Percentiles rank a stretch among this genome's conserved stretches.
Conservation (phyloP, 2,329 filamentous ascomycete genomes). For the Beauveria caledonica region DNA sequence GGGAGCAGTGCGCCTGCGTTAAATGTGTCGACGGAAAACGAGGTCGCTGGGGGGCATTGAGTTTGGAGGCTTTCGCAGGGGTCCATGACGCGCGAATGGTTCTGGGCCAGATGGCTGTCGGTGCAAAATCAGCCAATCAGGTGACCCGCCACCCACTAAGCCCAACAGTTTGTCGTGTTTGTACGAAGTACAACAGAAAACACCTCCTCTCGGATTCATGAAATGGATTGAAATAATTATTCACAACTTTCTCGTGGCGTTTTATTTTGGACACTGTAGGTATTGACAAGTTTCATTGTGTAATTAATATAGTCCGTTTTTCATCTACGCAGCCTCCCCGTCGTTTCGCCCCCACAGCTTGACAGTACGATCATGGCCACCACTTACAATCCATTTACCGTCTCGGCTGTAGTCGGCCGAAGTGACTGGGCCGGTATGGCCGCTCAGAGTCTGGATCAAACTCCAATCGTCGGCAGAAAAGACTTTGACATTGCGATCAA, state of each 20-base stretch:
- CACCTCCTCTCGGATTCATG: background rate
- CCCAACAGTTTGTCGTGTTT: background rate
- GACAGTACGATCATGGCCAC: conserved; percentile 87
- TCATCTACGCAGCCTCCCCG: conserved; percentile 40
- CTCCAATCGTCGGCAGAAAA: conserved; percentile 97
- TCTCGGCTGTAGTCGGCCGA: conserved; percentile 83
- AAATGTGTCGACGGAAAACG: background rate
- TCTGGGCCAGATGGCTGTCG: background rate
- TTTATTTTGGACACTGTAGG: background rate
- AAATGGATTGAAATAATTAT: background rate
- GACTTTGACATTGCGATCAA: conserved; percentile 91
- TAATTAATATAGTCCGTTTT: too few species aligned
- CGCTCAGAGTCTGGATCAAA: conserved; percentile 75
- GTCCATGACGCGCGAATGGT: conserved; percentile 7
- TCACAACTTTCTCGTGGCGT: too few species aligned
- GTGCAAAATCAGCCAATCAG: conserved; percentile 10
- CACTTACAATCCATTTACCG: conserved; percentile 87
- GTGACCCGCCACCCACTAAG: background rate
- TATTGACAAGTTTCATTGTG: background rate
- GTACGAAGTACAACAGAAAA: background rate
- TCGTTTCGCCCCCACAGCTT: conserved; percentile 94
- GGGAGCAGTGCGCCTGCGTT: background rate
- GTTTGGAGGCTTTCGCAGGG: conserved; percentile 7
- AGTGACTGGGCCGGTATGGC: conserved; percentile 86
- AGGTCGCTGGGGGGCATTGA: background rate